Conservation (phyloP, 495 filamentous ascomycete genomes). For the Apiosordaria backusii region DNA sequence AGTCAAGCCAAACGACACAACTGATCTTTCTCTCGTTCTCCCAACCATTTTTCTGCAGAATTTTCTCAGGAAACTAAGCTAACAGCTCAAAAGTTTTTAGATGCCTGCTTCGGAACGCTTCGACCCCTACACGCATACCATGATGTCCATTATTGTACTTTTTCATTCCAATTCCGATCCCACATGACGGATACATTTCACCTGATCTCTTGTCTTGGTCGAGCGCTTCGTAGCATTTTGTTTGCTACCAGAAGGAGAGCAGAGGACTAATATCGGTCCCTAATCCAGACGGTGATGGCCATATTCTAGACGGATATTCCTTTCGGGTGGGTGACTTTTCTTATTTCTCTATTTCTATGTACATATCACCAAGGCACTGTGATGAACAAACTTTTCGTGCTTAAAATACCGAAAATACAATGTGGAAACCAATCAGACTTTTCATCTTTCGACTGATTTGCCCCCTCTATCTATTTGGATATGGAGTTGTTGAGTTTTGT, state of each 20-base stretch:
- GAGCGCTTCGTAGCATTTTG: neutral
- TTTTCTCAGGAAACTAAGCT: conserved; percentile 15
- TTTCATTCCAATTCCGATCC: conserved; percentile 59
- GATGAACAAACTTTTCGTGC: conserved; percentile 67
- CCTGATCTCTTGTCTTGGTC: conserved; percentile 32
- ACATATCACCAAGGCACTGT: conserved; percentile 15
- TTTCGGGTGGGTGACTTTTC: conserved; percentile 28
- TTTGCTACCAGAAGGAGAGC: neutral
- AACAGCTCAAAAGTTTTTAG: conserved; percentile 22
- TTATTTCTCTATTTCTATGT: conserved; percentile 11
- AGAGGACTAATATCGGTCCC: neutral
- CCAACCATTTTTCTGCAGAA: neutral
- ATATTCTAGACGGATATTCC: neutral
- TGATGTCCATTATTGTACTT: conserved; percentile 56
- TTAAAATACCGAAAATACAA: conserved; percentile 70
- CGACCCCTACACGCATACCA: conserved; percentile 19
- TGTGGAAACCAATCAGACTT: conserved; percentile 79
- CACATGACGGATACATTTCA: conserved; percentile 39
- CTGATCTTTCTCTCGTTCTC: conserved; percentile 49
- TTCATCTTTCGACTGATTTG: conserved; percentile 94
- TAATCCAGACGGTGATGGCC: neutral
- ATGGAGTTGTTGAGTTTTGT: neutral
- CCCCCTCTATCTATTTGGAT: conserved; percentile 10
- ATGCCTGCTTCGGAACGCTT: neutral
- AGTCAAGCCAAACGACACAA: conserved; percentile 86